These are phyloP conservation scores for Pyracantha coccinea DNA, from an alignment of 331 rosid species.

Conservation along the genomic window DNA sequence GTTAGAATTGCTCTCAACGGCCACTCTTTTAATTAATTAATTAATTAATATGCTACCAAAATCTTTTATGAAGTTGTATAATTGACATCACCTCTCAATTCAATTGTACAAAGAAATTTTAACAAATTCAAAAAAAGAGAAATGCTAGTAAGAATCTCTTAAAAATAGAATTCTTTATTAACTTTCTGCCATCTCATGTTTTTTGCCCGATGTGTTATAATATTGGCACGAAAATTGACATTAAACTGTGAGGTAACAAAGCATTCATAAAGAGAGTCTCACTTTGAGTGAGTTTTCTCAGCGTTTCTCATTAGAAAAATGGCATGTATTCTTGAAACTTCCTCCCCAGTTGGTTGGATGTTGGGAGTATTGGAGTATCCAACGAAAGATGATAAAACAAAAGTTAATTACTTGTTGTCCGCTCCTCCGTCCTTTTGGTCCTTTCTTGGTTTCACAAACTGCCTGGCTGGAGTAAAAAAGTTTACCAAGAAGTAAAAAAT, in stretches of 20 bases:
- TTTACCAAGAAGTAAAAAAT: not conserved
- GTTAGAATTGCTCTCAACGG: not conserved
- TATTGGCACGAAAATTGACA: accelerated
- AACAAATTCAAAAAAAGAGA: not conserved
- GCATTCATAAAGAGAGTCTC: accelerated
- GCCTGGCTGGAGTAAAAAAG: not conserved
- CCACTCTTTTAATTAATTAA: not conserved
- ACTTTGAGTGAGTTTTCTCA: too few species aligned
- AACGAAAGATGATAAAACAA: too few species aligned
- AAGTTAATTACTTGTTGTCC: not conserved
- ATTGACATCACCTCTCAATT: not conserved
- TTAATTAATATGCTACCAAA: not conserved
- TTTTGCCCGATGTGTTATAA: too few species aligned
- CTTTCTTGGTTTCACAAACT: not conserved
- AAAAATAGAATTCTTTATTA: too few species aligned
- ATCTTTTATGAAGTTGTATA: not conserved
- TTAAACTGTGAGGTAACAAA: too few species aligned
- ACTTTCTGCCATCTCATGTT: too few species aligned
- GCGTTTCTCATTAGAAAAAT: not conserved
- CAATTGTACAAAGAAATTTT: not conserved
- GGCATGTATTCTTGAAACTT: not conserved
- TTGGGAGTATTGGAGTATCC: too few species aligned
- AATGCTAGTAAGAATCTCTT: too few species aligned
- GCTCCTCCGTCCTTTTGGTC: not conserved
- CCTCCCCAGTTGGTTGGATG: not conserved